Evolutionary conservation across 768 basidiomycete species (phyloP), one percentile per base, ranked within the genome.

Genomic region (Lactarius sanguifluus): DNA sequence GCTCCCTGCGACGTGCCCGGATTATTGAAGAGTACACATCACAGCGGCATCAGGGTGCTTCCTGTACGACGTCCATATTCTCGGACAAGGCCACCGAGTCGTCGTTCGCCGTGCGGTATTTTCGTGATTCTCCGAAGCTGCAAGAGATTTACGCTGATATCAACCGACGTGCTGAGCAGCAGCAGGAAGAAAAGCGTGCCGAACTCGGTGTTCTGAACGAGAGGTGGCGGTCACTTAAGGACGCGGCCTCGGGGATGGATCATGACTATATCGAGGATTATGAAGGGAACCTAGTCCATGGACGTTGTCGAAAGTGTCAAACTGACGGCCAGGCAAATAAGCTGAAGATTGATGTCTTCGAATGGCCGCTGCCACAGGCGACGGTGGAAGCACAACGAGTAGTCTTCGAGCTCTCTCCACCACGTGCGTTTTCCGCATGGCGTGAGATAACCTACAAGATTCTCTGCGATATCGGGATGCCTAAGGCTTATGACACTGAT

Each of bases 381-480:
- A 50, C 23, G n/a, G 13, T n/a, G 3, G 10, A 32, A 30, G 52
- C 62, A 36, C 32, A 34, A 34, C n/a, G 12, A 25, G 47, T 50
- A 25, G 9, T 50, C 5, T 50, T 50, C 13, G 47, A 50, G 13
- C 47, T 50, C 23, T 25, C 15, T 13, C 32, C 25, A 12, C 62
- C 62, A 25, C 32, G 32, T 8, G 38, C 28, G 6, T 63, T 63
- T 12, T 34, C 62, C 7, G 10, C n/a, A 9, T 63, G 62, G 62
- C 47, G 62, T 6, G 47, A 25, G 16, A 50, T 50, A 25, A 50
- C 47, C 5, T 50, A 50, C 47, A 50, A 50, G 47, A 23, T 50
- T n/a, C 47, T 63, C 12, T 13, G n/a, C 47, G 47, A 50, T 5
- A 50, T 50, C 23, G 47, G 47, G 23, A 25, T 23, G 23, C 47